Percentiles rank a stretch among this genome's conserved stretches.
Evolutionary conservation across 179 eudicot species (phyloP).

Genomic region (Silene noctiflora): DNA sequence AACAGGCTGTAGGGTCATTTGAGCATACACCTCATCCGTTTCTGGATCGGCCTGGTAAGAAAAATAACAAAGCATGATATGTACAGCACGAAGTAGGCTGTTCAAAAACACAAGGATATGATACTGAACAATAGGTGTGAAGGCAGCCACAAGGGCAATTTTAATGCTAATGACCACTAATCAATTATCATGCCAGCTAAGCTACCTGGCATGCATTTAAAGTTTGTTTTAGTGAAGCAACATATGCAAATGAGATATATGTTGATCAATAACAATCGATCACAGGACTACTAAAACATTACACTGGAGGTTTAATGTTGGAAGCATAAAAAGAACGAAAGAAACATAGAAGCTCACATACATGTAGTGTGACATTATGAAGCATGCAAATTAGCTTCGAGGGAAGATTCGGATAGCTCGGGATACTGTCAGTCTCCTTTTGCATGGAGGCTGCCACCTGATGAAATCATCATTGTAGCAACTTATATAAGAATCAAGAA

Average conservation of each 20-base stretch:
- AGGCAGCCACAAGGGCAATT: too few relatives aligned
- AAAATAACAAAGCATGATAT: slow-evolving; percentile 5
- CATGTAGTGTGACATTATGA: slow-evolving; percentile 87
- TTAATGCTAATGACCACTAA: too few relatives aligned
- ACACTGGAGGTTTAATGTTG: background rate
- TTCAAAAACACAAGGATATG: background rate
- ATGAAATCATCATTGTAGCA: slow-evolving; percentile 14
- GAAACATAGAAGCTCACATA: slow-evolving; percentile 37
- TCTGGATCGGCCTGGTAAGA: slow-evolving; percentile 84
- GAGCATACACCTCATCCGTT: slow-evolving; percentile 97
- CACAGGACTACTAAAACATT: background rate
- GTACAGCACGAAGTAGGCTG: background rate
- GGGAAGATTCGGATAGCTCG: slow-evolving; percentile 92
- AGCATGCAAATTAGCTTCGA: slow-evolving; percentile 95
- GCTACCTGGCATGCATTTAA: too few relatives aligned
- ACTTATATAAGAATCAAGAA: slow-evolving; percentile 22
- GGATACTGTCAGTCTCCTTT: slow-evolving; percentile 78
- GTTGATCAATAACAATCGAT: background rate
- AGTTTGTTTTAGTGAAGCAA: background rate
- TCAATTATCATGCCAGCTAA: too few relatives aligned
- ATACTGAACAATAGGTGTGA: too few relatives aligned
- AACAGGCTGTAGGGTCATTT: slow-evolving; percentile 98
- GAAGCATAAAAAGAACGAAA: background rate
- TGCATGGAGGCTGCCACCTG: slow-evolving; percentile 99
- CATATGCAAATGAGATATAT: background rate